These are phyloP conservation scores for Fusarium metavorans DNA, from an alignment of 2,329 filamentous ascomycete genomes.

Conservation along the genomic window DNA sequence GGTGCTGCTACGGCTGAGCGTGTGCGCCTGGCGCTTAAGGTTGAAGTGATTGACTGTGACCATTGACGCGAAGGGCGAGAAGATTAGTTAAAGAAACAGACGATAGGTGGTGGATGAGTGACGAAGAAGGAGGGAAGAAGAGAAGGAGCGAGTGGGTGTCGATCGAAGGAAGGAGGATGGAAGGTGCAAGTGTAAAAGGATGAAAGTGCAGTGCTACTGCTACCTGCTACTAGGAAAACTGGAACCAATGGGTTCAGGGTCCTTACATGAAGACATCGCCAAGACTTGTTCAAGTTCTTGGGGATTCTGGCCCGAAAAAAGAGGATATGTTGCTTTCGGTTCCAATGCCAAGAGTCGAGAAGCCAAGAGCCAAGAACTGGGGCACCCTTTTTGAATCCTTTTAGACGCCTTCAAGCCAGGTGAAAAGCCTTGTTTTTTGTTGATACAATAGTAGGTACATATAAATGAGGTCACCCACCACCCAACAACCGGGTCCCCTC, in stretches of 20 bases:
- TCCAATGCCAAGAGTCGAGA: conserved; percentile 21
- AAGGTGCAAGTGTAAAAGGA: conserved; percentile 1
- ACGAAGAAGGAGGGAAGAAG: neutral
- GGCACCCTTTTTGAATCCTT: conserved; percentile 12
- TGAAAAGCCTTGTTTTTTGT: neutral
- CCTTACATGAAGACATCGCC: conserved; percentile 40
- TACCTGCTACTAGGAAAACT: conserved; percentile 2
- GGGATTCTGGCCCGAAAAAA: conserved; percentile 1
- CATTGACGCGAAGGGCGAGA: conserved; percentile 4
- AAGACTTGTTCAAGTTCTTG: conserved; percentile 15
- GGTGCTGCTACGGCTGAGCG: conserved; percentile 53
- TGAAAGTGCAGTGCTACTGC: conserved; percentile 2
- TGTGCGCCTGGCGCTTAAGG: conserved; percentile 59
- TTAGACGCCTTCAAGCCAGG: neutral
- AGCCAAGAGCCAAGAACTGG: conserved; percentile 11
- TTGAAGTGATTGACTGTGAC: conserved; percentile 59
- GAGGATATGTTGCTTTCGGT: neutral
- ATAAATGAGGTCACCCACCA: conserved; percentile 21
- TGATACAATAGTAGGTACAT: neutral
- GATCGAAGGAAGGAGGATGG: neutral
- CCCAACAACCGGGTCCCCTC: neutral
- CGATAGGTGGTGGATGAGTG: neutral
- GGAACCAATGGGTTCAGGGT: neutral
- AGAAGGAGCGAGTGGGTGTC: neutral
- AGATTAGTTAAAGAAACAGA: neutral